A percentile compares a stretch with the other conserved stretches of the same genome.
Conservation (phyloP, 1,284 basidiomycete genomes). For the Ceratobasidium sp. region DNA sequence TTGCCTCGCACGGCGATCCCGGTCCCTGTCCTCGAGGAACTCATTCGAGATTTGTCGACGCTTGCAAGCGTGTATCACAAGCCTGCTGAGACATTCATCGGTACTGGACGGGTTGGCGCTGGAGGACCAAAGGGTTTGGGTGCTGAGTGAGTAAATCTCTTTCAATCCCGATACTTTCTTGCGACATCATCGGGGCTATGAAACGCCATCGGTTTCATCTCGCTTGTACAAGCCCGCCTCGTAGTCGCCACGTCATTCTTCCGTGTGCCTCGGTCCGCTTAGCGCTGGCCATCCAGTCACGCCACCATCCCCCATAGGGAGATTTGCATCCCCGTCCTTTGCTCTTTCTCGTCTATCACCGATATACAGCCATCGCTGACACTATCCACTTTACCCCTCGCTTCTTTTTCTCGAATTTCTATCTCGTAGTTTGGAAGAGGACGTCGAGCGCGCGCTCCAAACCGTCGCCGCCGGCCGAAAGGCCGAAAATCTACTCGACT, state of each 20-base stretch:
- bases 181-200: background rate
- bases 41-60: slow-evolving; percentile 85
- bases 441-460: slow-evolving; percentile 82
- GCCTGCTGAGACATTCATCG: slow-evolving; percentile 90
- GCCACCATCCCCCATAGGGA: background rate
- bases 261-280: background rate
- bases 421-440: slow-evolving; percentile 57
- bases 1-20: slow-evolving; percentile 91
- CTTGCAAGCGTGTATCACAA: slow-evolving; percentile 96
- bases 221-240: slow-evolving; percentile 13
- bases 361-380: background rate
- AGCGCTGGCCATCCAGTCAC: background rate
- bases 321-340: background rate
- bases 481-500: slow-evolving; percentile 94
- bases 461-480: slow-evolving; percentile 90
- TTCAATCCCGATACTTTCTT: background rate
- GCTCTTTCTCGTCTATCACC: background rate
- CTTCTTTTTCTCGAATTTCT: background rate
- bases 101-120: slow-evolving; percentile 82
- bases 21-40: slow-evolving; percentile 89
- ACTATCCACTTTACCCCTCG: background rate
- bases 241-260: background rate
- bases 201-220: slow-evolving; percentile 6
- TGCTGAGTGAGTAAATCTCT: slow-evolving; percentile 61
- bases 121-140: slow-evolving; percentile 79